phyloP scores from a whole-genome alignment of 345 rosid genomes.

The Gynandropsis gynandra region DNA sequence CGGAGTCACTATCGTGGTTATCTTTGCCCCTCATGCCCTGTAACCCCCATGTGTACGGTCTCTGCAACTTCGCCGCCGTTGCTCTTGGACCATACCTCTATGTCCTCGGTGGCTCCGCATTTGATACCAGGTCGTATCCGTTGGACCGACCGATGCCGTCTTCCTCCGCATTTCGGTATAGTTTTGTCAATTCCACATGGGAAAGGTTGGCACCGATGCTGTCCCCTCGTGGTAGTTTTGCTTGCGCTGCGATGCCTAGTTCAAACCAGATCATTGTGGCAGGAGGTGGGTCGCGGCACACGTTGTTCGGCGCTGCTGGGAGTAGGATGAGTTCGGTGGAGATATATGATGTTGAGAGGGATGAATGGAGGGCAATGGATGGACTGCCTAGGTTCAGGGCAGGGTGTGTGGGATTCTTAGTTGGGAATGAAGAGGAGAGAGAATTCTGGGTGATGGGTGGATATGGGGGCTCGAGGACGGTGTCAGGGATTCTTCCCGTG shows the following conservation, averaged over 20 bases:
- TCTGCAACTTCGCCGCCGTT: constrained; percentile 75
- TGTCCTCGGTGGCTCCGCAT: constrained; percentile 81
- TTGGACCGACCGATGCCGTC: constrained; percentile 74
- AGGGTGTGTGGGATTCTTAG: constrained; percentile 73
- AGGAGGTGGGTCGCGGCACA: constrained; percentile 83
- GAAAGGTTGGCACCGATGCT: constrained; percentile 66
- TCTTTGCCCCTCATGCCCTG: constrained; percentile 76
- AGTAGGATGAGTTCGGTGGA: constrained; percentile 75
- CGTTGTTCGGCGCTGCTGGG: constrained; percentile 77
- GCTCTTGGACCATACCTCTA: constrained; percentile 55
- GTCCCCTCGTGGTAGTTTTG: constrained; percentile 86
- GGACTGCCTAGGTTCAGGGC: constrained; percentile 79
- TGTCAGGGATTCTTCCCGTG: constrained; percentile 72
- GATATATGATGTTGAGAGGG: constrained; percentile 58
- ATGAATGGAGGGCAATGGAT: constrained; percentile 62
- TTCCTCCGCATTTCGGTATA: constrained; percentile 55
- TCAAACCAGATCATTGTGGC: constrained; percentile 62
- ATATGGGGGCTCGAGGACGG: constrained; percentile 68
- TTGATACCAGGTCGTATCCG: constrained; percentile 81
- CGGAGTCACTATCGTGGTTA: constrained; percentile 54
- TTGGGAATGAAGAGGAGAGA: constrained; percentile 34
- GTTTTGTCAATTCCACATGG: constrained; percentile 52
- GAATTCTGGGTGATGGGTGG: constrained; percentile 99
- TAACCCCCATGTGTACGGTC: constrained; percentile 74
- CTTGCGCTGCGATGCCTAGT: constrained; percentile 49